Base-by-base conservation (phyloP, 2,329 filamentous ascomycete species). In the Catunica adiposa region DNA sequence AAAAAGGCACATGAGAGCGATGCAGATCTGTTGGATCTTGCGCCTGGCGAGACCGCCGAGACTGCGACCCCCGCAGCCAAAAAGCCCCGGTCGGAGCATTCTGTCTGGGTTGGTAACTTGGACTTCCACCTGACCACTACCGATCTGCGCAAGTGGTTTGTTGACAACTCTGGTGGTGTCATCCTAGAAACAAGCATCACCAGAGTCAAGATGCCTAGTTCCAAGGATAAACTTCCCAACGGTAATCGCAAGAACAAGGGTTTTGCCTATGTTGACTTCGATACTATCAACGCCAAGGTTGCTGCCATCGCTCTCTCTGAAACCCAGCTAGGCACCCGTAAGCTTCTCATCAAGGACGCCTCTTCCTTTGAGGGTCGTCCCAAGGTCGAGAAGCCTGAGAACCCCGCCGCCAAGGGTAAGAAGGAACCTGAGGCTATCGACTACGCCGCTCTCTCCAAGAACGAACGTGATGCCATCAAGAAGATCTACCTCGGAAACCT, bases 31-130 rank as follows among this genome's bases (percentile, higher is more conserved):
- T 40, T 54, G 2, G 52, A 54, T 26, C 15, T 54, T 34, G 42
- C 38, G 3, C 52, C 52, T 7, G 52, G 52, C 6, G 52, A 44
- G 23, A 54, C 38, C 15, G 11, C 29, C n/a, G 52, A 29, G 14
- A 46, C 52, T 15, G 52, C 25, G 20, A 20, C n/a, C 20, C 22
- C 51, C 1, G 51, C 22, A 14, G 17, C 51, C n/a, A 68, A 60
- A 63, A 73, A 76, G 61, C 70, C 73, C 62, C 83, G 87, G 58
- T 92, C 88, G 8, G 81, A 86, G 17, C 82, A 88, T 68, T 87
- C 89, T 60, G 80, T 98, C 61, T 98, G 92, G 92, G 86, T 98
- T 62, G 92, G 94, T 63, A 98, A 98, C 69, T 71, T 98, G 60
- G 80, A 85, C n/a, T 98, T 90, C 73, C 80, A 78, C 50, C 74